Evolutionary conservation across 768 basidiomycete genomes (phyloP), one percentile per base, ranked within the genome.

Genomic region (Lactarius deliciosus): DNA sequence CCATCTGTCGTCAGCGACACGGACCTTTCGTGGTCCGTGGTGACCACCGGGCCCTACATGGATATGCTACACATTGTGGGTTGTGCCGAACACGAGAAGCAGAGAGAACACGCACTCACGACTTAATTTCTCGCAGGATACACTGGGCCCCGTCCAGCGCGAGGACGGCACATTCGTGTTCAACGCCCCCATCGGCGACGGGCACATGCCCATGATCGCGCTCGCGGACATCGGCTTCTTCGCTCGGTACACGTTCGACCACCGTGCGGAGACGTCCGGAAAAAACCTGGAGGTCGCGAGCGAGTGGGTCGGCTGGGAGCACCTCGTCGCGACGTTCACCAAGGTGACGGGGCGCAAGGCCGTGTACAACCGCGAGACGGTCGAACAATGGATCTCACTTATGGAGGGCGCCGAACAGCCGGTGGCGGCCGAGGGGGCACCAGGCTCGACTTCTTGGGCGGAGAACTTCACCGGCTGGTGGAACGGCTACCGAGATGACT

Each of bases 391-490:
- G 69, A 59, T 73, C 57, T 69, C 61, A 6, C 36, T 68, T 59
- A 59, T 68, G 13, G n/a, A 55, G 22, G 63, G 66, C 30, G 54
- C 68, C 5, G 74, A 76, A 32, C 30, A 40, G 25, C 75, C 73
- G 1, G 63, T 75, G 15, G 75, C 72, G 54, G 64, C 62, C 38
- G 70, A 70, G 50, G 56, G 57, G 10, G 70, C 32, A 32, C 15
- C 54, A 28, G 72, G 66, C 43, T 59, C 66, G 55, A 73, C 71
- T 61, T 71, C 69, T n/a, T 74, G 69, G 69, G 65, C 32, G 32
- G 72, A 81, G 73, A 82, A 80, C 70, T 83, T 82, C 71, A 73
- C 74, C 32, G 77, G 75, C 4, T 82, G 78, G 73, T 84, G 79
- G 80, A 74, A 74, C 15, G 62, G 77, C 59, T 83, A 76, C 75